A percentile compares a stretch with the other conserved stretches of the same genome.
Evolutionary conservation across 768 basidiomycete genomes (phyloP).

Genomic region (Russula sp.): DNA sequence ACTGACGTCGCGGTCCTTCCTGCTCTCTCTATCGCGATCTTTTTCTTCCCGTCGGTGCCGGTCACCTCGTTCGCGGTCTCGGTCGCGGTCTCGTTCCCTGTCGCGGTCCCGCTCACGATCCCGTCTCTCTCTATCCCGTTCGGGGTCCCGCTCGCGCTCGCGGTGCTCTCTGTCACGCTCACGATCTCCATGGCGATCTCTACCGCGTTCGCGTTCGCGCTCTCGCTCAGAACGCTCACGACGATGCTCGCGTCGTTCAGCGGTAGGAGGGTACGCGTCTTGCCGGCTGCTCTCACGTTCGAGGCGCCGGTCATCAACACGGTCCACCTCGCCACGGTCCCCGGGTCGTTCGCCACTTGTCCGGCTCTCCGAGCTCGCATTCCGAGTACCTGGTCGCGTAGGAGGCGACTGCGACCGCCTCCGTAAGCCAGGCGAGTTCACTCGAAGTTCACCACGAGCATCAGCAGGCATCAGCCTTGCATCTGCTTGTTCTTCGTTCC

Average conservation of each 20-base stretch:
- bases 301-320: slow-evolving; percentile 42
- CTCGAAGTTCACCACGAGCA: slow-evolving; percentile 33
- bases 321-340: slow-evolving; percentile 46
- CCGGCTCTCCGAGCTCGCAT: slow-evolving; percentile 65
- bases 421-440: slow-evolving; percentile 47
- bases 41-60: slow-evolving; percentile 33
- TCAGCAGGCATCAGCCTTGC: slow-evolving; percentile 16
- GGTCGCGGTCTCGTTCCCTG: slow-evolving; percentile 26
- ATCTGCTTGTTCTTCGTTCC: slow-evolving; percentile 35
- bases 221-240: slow-evolving; percentile 38
- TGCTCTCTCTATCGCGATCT: slow-evolving; percentile 54
- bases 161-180: slow-evolving; percentile 25
- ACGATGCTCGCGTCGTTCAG: slow-evolving; percentile 24
- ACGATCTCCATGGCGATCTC: slow-evolving; percentile 25
- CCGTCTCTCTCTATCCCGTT: slow-evolving; percentile 25
- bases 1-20: slow-evolving; percentile 52
- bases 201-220: slow-evolving; percentile 25
- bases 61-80: slow-evolving; percentile 20
- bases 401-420: slow-evolving; percentile 59
- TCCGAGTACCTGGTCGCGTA: slow-evolving; percentile 60
- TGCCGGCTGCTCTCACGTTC: slow-evolving; percentile 43
- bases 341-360: slow-evolving; percentile 54
- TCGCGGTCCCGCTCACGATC: slow-evolving; percentile 27
- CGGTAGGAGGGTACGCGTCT: slow-evolving; percentile 31
- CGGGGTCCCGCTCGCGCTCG: slow-evolving; percentile 27